A percentile compares a stretch with the other conserved stretches of the same genome.
phyloP scores from a whole-genome alignment of 352 stramenopile genomes.

The Phytophthora tentaculata region DNA sequence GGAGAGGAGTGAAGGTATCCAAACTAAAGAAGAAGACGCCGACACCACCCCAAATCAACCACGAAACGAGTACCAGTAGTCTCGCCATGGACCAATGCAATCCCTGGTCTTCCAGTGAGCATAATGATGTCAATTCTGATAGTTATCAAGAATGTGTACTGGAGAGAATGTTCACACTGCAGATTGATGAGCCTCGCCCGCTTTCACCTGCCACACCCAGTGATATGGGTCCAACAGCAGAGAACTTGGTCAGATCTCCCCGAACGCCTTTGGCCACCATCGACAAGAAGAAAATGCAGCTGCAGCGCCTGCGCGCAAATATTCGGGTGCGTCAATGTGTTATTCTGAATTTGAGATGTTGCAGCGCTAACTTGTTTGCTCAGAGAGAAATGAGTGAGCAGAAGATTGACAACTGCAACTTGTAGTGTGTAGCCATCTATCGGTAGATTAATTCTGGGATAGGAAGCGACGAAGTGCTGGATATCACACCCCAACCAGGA shows the following conservation, averaged over 20 bases:
- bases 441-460: no score
- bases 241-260: conserved; percentile 12
- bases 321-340: conserved; percentile 45
- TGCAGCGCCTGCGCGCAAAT: conserved; percentile 48
- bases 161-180: conserved; percentile 7
- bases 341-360: neutral
- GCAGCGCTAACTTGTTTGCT: neutral
- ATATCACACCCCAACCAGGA: no score
- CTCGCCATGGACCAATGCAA: conserved; percentile 32
- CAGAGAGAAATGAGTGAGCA: conserved; percentile 38
- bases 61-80: conserved; percentile 26
- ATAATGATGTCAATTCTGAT: conserved; percentile 4
- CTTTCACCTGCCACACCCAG: conserved; percentile 9
- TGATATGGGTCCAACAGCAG: conserved; percentile 13
- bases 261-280: conserved; percentile 28
- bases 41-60: conserved; percentile 6
- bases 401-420: conserved; percentile 6
- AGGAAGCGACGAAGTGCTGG: no score
- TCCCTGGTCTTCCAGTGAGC: conserved; percentile 21
- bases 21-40: conserved; percentile 9
- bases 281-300: conserved; percentile 59
- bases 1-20: conserved; percentile 5
- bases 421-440: conserved; percentile 1
- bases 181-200: conserved; percentile 14
- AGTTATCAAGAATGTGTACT: neutral